Evolutionary conservation across 2,329 filamentous ascomycete genomes (phyloP).

Genomic region (Aureobasidium pullulans): DNA sequence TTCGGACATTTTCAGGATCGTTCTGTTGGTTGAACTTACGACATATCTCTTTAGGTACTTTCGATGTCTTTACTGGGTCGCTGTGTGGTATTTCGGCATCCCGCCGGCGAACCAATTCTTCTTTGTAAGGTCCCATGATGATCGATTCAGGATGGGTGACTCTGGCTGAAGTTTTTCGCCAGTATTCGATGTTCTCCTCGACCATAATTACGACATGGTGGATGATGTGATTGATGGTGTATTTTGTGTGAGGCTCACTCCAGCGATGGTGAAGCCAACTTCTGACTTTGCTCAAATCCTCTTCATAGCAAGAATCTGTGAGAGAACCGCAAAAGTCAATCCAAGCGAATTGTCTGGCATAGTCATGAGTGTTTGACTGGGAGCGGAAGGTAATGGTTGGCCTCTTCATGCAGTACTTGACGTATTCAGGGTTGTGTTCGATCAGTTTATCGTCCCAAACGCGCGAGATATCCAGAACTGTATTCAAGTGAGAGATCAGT

Average conservation of each 20-base stretch:
- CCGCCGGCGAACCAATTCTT: no score
- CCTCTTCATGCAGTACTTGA: not conserved
- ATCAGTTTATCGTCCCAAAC: not conserved
- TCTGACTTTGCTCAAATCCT: not conserved
- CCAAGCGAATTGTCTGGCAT: not conserved
- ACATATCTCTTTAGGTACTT: not conserved
- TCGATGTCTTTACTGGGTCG: not conserved
- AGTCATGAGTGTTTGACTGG: not conserved
- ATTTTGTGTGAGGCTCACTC: not conserved
- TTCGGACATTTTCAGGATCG: not conserved
- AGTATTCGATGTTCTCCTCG: not conserved
- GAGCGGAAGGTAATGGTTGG: not conserved
- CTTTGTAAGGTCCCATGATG: not conserved
- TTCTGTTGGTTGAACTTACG: not conserved
- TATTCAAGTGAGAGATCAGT: not conserved
- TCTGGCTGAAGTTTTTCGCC: not conserved
- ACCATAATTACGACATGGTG: not conserved
- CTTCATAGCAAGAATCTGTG: not conserved
- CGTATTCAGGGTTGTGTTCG: not conserved
- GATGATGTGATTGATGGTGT: not conserved
- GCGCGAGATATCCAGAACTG: not conserved
- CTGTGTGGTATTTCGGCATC: not conserved
- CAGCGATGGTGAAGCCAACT: not conserved
- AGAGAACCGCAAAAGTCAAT: not conserved
- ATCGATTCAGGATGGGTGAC: not conserved